Conservation (phyloP, 352 stramenopile species). For the Pythium sukuiense region DNA sequence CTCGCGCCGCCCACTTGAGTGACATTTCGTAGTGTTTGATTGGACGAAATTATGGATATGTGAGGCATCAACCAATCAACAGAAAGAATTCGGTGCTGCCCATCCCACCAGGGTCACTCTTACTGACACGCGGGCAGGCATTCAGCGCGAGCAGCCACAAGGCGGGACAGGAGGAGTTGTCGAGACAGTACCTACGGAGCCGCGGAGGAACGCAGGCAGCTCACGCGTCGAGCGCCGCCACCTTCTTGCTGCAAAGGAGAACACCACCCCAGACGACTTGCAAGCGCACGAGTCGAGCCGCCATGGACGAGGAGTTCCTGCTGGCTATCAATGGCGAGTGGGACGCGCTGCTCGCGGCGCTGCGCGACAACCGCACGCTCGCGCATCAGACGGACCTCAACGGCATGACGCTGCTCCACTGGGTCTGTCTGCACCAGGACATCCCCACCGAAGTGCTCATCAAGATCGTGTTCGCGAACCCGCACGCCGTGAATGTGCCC, state of each 20-base stretch:
- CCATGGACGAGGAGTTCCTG: constrained; percentile 75
- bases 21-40: not conserved
- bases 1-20: constrained; percentile 3
- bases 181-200: not conserved
- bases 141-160: constrained; percentile 5
- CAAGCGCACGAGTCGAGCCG: constrained; percentile 1
- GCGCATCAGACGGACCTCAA: constrained; percentile 59
- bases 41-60: not conserved
- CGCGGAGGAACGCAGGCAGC: not conserved
- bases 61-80: not conserved
- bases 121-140: constrained; percentile 6
- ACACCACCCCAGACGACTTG: not conserved
- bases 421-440: constrained; percentile 78
- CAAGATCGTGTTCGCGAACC: constrained; percentile 81
- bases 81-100: not conserved
- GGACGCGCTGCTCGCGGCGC: constrained; percentile 61
- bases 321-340: constrained; percentile 83
- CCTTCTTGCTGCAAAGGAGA: not conserved
- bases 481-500: constrained; percentile 62
- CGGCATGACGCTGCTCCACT: constrained; percentile 81
- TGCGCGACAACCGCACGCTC: constrained; percentile 63
- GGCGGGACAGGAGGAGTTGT: constrained; percentile 3
- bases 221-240: not conserved
- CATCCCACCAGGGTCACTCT: not conserved
- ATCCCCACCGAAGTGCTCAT: constrained; percentile 71